Conservation (phyloP, 2,329 filamentous ascomycete species). For the Diaporthe citri region DNA sequence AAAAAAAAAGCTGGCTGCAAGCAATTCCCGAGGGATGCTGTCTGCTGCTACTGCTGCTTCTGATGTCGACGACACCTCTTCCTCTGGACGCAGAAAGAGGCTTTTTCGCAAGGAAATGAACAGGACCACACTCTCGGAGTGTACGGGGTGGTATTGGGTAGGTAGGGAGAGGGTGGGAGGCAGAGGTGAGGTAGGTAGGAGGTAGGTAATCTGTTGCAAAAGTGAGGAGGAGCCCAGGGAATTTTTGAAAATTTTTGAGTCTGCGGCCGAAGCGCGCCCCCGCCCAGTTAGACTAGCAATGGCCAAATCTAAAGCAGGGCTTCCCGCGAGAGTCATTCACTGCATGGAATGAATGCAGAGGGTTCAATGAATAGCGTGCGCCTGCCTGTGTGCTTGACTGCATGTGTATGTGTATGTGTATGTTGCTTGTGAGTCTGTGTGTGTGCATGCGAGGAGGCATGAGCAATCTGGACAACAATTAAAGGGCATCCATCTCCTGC, state of each 20-base stretch:
- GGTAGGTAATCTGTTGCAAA: constrained; percentile 13
- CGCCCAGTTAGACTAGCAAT: constrained; percentile 23
- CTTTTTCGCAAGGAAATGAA: constrained; percentile 10
- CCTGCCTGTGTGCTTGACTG: background rate
- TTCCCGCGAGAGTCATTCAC: constrained; percentile 31
- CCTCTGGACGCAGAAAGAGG: constrained; percentile 14
- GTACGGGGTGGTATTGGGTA: constrained; percentile 22
- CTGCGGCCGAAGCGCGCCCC: constrained; percentile 16
- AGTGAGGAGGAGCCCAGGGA: constrained; percentile 24
- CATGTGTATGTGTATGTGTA: background rate
- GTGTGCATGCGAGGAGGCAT: background rate
- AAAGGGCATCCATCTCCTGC: background rate
- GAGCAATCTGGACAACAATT: constrained; percentile 3
- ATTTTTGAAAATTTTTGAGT: constrained; percentile 24
- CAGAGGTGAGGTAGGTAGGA: constrained; percentile 6
- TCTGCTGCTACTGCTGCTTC: background rate
- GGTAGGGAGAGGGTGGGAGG: constrained; percentile 22
- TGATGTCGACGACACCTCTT: background rate
- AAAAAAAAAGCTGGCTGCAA: constrained; percentile 30
- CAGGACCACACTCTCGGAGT: constrained; percentile 27
- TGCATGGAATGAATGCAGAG: constrained; percentile 8
- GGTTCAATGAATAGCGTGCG: constrained; percentile 1
- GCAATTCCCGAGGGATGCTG: constrained; percentile 25
- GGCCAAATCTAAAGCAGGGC: constrained; percentile 29
- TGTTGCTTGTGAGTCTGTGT: background rate